Base-by-base conservation (phyloP, 139 green algal genomes). In the Haematococcus sp. region DNA sequence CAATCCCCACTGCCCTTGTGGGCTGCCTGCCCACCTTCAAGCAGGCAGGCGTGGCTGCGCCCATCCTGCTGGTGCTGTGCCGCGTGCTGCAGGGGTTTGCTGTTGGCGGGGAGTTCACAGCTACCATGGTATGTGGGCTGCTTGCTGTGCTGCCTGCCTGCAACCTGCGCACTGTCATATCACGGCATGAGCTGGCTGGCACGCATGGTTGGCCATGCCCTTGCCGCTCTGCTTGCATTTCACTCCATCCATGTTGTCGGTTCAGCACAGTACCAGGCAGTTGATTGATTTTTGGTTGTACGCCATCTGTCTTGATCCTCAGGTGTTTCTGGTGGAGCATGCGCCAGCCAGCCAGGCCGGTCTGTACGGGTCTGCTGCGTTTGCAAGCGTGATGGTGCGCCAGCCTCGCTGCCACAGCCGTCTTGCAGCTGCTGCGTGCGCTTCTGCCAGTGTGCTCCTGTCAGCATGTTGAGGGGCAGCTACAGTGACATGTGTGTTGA, bases 271-370 rank as follows among this genome's bases (percentile, higher is more conserved):
- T n/a, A n/a, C n/a, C n/a, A n/a, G n/a, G n/a, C n/a, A n/a, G n/a
- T n/a, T n/a, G n/a, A n/a, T n/a, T n/a, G n/a, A n/a, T n/a, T n/a
- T n/a, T n/a, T n/a, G n/a, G n/a, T n/a, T n/a, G n/a, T n/a, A n/a
- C n/a, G n/a, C n/a, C n/a, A n/a, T n/a, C n/a, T n/a, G n/a, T n/a
- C n/a, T n/a, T n/a, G n/a, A n/a, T n/a, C n/a, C n/a, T 17, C 35
- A 59, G 67, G 67, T 85, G 65, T 85, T 85, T 58, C 66, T 85
- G 56, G 79, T 85, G 46, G 79, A 85, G 70, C 74, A 81, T 69
- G 75, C 70, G 20, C 56, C 64, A 27, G 40, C 69, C 0, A n/a
- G 55, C 28, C 2, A 43, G 2, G 35, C 33, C 15, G 73, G 72
- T 5, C 55, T 78, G 71, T 58, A 79, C 27, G 71, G 68, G 7